A percentile compares a stretch with the other conserved stretches of the same genome.
Conservation (phyloP, 495 filamentous ascomycete species). For the Letharia lupina region DNA sequence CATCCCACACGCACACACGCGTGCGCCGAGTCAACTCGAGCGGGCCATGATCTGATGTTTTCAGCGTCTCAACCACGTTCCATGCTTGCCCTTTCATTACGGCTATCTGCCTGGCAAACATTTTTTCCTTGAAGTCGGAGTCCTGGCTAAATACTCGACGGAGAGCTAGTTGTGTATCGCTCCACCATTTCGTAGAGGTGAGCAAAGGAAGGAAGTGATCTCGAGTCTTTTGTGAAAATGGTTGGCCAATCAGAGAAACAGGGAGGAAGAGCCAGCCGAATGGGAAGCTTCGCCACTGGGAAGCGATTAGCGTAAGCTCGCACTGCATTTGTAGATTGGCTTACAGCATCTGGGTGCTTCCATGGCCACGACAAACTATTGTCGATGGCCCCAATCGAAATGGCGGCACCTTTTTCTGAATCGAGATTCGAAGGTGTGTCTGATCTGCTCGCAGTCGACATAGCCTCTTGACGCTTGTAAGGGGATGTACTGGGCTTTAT, state of each 20-base stretch:
- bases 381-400: constrained; percentile 87
- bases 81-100: constrained; percentile 99
- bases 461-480: constrained; percentile 72
- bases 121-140: constrained; percentile 92
- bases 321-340: constrained; percentile 21
- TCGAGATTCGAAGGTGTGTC: constrained; percentile 45
- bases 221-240: constrained; percentile 85
- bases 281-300: constrained; percentile 76
- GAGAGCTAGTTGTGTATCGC: constrained; percentile 79
- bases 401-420: constrained; percentile 45
- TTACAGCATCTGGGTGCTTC: constrained; percentile 93
- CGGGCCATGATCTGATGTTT: constrained; percentile 83
- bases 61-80: constrained; percentile 97
- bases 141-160: constrained; percentile 82
- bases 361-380: constrained; percentile 98
- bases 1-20: constrained; percentile 95
- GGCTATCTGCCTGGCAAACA: constrained; percentile 94
- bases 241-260: constrained; percentile 90
- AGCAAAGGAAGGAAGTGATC: constrained; percentile 90
- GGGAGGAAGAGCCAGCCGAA: constrained; percentile 98
- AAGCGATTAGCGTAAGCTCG: constrained; percentile 7
- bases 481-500: constrained; percentile 47
- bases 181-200: constrained; percentile 94
- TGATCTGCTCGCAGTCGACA: constrained; percentile 64
- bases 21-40: constrained; percentile 84